These are phyloP conservation scores for Whalleya microplaca DNA, from an alignment of 2,329 filamentous ascomycete genomes.

Conservation along the genomic window DNA sequence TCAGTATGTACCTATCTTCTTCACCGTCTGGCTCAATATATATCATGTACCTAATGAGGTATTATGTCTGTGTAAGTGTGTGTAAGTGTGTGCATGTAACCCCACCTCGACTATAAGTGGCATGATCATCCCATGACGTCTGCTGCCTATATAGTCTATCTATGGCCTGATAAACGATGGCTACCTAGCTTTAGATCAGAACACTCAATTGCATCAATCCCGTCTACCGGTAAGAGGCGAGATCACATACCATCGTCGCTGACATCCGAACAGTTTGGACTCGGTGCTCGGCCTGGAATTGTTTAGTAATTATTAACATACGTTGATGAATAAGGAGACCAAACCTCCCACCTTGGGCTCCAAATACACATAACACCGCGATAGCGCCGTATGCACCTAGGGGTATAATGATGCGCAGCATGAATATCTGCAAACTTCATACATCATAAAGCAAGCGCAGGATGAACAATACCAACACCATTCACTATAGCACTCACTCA, in stretches of 20 bases:
- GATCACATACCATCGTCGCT: not conserved
- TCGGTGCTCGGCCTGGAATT: too few species aligned
- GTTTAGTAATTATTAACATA: too few species aligned
- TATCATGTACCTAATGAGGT: not conserved
- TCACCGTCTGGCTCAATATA: not conserved
- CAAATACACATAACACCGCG: not conserved
- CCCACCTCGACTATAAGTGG: conserved; percentile 8
- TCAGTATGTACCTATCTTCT: not conserved
- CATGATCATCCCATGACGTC: conserved; percentile 28
- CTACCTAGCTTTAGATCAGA: not conserved
- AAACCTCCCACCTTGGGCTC: not conserved
- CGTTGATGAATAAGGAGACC: too few species aligned
- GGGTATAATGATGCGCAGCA: not conserved
- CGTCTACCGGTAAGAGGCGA: not conserved
- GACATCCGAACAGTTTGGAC: too few species aligned
- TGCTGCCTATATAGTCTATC: not conserved
- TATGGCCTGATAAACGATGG: conserved; percentile 16
- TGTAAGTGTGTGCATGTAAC: not conserved
- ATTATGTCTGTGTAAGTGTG: conserved; percentile 2
- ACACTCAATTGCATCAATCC: not conserved
- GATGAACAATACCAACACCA: too few species aligned
- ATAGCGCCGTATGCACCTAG: not conserved
- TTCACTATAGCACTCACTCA: too few species aligned
- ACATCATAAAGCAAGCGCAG: not conserved
- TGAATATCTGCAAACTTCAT: not conserved